These are phyloP conservation scores for Hortiboletus campestris DNA, from an alignment of 768 basidiomycete genomes.

Conservation along the genomic window DNA sequence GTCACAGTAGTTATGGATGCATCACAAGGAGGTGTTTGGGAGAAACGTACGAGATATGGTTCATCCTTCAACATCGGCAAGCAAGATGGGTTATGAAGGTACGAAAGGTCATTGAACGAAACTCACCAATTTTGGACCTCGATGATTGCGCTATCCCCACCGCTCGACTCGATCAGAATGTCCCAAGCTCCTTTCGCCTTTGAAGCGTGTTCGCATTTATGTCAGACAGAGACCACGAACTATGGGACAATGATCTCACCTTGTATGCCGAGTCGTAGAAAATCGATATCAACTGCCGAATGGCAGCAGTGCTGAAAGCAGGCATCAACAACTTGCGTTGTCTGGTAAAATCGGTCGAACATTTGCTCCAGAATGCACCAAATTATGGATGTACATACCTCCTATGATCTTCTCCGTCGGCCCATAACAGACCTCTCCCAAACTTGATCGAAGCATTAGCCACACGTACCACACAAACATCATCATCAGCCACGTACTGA, in stretches of 20 bases:
- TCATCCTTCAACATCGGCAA: slow-evolving; percentile 28
- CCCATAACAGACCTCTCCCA: slow-evolving; percentile 30
- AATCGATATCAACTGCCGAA: not conserved
- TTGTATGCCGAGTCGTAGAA: slow-evolving; percentile 19
- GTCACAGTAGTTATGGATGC: no score
- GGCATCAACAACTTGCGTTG: not conserved
- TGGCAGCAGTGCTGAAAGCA: not conserved
- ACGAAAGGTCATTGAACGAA: no score
- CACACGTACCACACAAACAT: not conserved
- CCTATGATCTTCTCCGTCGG: not conserved
- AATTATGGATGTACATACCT: not conserved
- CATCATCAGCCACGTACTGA: not conserved
- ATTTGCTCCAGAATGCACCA: not conserved
- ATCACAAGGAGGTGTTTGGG: no score
- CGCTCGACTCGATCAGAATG: slow-evolving; percentile 21
- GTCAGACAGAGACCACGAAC: not conserved
- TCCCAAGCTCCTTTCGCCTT: slow-evolving; percentile 35
- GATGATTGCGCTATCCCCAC: slow-evolving; percentile 26
- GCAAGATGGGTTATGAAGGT: not conserved
- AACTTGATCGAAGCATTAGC: not conserved
- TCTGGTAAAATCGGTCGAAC: not conserved
- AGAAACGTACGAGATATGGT: slow-evolving; percentile 30
- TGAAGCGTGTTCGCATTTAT: not conserved
- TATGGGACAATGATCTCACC: not conserved
- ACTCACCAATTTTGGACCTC: slow-evolving; percentile 38